A percentile compares a stretch with the other conserved stretches of the same genome.
Conservation (phyloP, 345 rosid species). For the Mallotus nudiflorus region DNA sequence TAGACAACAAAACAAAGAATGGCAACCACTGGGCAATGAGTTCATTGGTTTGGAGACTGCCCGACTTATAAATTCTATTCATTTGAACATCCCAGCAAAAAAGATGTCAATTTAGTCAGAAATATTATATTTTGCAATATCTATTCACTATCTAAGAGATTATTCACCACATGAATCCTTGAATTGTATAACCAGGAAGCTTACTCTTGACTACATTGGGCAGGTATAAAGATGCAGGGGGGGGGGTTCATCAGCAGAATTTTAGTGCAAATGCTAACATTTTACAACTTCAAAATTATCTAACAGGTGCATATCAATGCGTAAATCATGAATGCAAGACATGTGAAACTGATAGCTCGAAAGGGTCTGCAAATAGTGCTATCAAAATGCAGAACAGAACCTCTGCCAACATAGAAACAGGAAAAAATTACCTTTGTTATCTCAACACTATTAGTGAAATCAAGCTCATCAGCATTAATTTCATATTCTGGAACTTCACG, state of each 20-base stretch:
- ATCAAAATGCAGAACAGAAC: background rate
- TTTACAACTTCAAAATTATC: background rate
- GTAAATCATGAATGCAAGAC: background rate
- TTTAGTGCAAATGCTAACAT: background rate
- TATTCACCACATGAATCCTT: background rate
- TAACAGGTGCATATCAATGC: background rate
- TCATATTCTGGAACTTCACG: slow-evolving; percentile 96
- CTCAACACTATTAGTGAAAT: slow-evolving; percentile 72
- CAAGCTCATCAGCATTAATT: slow-evolving; percentile 69
- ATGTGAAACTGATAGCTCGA: background rate
- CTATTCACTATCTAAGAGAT: background rate
- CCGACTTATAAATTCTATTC: background rate
- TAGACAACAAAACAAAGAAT: background rate
- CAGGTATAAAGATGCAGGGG: background rate
- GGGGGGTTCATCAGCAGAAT: background rate
- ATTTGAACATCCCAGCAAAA: background rate
- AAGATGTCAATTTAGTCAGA: background rate
- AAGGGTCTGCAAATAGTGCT: background rate
- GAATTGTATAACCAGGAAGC: background rate
- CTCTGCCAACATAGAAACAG: background rate
- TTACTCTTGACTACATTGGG: background rate
- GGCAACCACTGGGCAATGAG: background rate
- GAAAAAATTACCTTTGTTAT: slow-evolving; percentile 59
- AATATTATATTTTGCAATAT: background rate
- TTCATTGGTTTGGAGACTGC: background rate